Percentiles rank a stretch among this genome's conserved stretches.
Conservation (phyloP, 2,329 filamentous ascomycete species). For the Colletotrichum sublineola region DNA sequence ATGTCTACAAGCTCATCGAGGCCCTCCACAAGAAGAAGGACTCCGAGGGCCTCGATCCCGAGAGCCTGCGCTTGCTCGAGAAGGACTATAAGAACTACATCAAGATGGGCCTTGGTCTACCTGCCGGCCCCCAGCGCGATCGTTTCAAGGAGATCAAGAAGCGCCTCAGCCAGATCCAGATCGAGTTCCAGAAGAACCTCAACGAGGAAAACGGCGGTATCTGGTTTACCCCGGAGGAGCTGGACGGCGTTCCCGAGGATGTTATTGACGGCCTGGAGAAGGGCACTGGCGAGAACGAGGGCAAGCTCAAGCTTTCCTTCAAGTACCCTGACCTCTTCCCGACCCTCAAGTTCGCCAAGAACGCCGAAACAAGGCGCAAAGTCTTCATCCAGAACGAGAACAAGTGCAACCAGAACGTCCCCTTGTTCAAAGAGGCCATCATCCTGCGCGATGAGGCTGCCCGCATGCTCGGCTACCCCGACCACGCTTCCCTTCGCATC, state of each 20-base stretch:
- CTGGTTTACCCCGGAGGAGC: conserved; percentile 81
- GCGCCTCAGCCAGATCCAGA: conserved; percentile 79
- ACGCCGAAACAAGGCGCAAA: conserved; percentile 76
- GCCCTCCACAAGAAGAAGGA: conserved; percentile 66
- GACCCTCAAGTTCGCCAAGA: conserved; percentile 80
- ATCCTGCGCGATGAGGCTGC: conserved; percentile 69
- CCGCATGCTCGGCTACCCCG: conserved; percentile 67
- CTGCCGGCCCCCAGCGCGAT: conserved; percentile 77
- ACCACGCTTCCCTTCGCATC: conserved; percentile 68
- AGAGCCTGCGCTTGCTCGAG: conserved; percentile 79
- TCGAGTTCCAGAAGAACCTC: conserved; percentile 82
- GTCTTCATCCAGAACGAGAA: conserved; percentile 84
- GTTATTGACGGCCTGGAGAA: conserved; percentile 76
- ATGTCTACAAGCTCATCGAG: conserved; percentile 78
- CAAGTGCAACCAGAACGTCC: conserved; percentile 75
- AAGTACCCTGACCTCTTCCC: conserved; percentile 89
- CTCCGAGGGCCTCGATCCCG: conserved; percentile 71
- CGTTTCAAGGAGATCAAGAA: conserved; percentile 91
- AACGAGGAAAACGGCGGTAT: conserved; percentile 87
- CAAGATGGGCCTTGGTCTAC: conserved; percentile 79
- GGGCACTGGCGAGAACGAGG: conserved; percentile 78
- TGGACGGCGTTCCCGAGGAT: conserved; percentile 81
- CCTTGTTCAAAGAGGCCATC: conserved; percentile 67
- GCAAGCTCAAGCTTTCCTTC: conserved; percentile 81
- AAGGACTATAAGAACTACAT: conserved; percentile 85